These are phyloP conservation scores for Ambrosia trifida DNA, from an alignment of 129 eudicot species.

Conservation along the genomic window DNA sequence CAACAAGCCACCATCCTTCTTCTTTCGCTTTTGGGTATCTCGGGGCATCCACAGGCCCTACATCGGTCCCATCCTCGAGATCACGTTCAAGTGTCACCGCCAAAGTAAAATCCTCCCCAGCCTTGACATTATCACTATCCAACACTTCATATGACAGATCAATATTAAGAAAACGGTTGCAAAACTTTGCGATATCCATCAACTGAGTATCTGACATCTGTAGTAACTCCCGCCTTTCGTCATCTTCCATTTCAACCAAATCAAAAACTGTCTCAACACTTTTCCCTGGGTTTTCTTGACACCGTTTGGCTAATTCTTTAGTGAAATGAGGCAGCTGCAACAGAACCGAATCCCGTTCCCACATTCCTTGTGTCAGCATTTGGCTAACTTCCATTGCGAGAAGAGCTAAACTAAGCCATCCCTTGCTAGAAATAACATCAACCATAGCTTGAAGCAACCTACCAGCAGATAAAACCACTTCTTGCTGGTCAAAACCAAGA, in stretches of 20 bases:
- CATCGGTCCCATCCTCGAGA: conserved; percentile 66
- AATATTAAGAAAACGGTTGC: conserved; percentile 80
- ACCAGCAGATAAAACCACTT: conserved; percentile 64
- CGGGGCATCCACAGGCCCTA: conserved; percentile 76
- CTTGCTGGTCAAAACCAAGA: conserved; percentile 79
- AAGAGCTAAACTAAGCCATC: conserved; percentile 84
- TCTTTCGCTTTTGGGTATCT: conserved; percentile 75
- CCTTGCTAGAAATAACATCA: conserved; percentile 86
- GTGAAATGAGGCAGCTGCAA: conserved; percentile 84
- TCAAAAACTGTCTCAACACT: conserved; percentile 71
- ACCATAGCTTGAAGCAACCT: conserved; percentile 92
- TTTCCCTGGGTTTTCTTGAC: conserved; percentile 75
- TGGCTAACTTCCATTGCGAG: conserved; percentile 90
- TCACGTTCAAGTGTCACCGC: conserved; percentile 70
- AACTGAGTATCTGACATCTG: conserved; percentile 71
- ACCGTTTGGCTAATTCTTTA: conserved; percentile 65
- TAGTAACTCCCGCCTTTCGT: conserved; percentile 60
- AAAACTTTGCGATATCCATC: conserved; percentile 68
- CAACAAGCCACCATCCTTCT: conserved; percentile 94
- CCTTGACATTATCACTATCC: conserved; percentile 46
- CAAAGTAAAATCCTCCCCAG: conserved; percentile 59
- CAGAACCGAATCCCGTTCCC: conserved; percentile 88
- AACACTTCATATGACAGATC: conserved; percentile 63
- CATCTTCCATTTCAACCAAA: conserved; percentile 80
- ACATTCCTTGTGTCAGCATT: conserved; percentile 89